Conservation (phyloP, 805 yeast genomes). For the Candida railenensis region DNA sequence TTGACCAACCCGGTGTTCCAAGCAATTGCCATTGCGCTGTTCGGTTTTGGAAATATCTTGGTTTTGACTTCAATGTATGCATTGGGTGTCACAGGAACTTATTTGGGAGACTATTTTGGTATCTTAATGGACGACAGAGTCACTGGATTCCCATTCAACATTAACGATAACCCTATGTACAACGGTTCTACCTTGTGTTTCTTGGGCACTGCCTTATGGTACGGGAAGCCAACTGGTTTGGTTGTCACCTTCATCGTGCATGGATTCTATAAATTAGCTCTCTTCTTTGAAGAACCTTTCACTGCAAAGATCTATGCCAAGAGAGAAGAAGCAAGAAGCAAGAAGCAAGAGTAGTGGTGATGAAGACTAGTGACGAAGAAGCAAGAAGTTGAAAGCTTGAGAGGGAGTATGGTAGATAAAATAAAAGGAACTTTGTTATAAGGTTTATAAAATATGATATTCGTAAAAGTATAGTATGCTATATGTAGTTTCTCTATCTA, state of each 20-base stretch:
- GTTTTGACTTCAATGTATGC: slow-evolving; percentile 87
- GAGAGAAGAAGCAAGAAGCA: slow-evolving; percentile 3
- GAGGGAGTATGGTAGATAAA: too few species aligned
- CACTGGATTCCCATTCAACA: slow-evolving; percentile 89
- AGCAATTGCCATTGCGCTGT: slow-evolving; percentile 52
- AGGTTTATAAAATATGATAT: not conserved
- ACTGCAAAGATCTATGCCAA: slow-evolving; percentile 86
- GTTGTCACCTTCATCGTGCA: slow-evolving; percentile 70
- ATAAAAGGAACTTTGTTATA: too few species aligned
- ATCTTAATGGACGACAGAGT: slow-evolving; percentile 89
- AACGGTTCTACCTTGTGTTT: slow-evolving; percentile 88
- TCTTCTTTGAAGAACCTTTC: slow-evolving; percentile 92
- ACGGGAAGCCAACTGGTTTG: slow-evolving; percentile 88
- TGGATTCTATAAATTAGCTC: slow-evolving; percentile 79
- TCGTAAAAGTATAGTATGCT: not conserved
- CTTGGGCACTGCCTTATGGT: slow-evolving; percentile 85
- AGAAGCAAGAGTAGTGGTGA: slow-evolving; percentile 1
- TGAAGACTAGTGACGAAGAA: too few species aligned
- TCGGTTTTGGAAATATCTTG: slow-evolving; percentile 73
- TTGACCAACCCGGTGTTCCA: slow-evolving; percentile 37
- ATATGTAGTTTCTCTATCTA: not conserved
- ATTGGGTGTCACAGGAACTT: slow-evolving; percentile 94
- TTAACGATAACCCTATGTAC: slow-evolving; percentile 94
- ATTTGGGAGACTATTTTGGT: slow-evolving; percentile 96
- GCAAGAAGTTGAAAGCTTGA: not conserved